phyloP scores from a whole-genome alignment of 805 yeast genomes.

The Candida koratica region DNA sequence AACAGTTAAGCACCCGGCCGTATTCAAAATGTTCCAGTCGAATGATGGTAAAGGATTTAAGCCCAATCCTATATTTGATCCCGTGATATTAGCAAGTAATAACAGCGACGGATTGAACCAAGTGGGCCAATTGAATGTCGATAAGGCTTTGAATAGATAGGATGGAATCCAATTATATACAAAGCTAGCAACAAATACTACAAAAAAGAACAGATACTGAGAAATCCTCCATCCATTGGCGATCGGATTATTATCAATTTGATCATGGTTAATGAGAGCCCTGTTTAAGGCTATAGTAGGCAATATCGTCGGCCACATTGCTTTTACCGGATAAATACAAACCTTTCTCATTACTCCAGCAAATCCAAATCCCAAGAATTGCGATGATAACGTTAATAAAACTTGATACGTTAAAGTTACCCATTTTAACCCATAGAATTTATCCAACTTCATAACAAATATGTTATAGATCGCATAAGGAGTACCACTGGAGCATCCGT shows the following conservation, averaged over 20 bases:
- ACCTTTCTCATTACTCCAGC: conserved; percentile 62
- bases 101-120: conserved; percentile 40
- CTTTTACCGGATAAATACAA: conserved; percentile 40
- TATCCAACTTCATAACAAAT: conserved; percentile 41
- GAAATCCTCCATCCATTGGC: conserved; percentile 39
- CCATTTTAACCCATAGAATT: conserved; percentile 42
- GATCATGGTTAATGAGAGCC: conserved; percentile 35
- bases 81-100: conserved; percentile 37
- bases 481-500: conserved; percentile 40
- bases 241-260: conserved; percentile 14
- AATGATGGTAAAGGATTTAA: conserved; percentile 41
- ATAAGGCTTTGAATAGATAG: conserved; percentile 35
- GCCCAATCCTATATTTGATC: conserved; percentile 37
- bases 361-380: conserved; percentile 62
- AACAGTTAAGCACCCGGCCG: conserved; percentile 37
- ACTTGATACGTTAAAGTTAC: conserved; percentile 51
- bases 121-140: conserved; percentile 44
- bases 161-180: conserved; percentile 43
- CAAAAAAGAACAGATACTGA: conserved; percentile 36
- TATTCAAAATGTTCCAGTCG: conserved; percentile 41
- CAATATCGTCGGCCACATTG: conserved; percentile 43
- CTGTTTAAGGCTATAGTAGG: conserved; percentile 42
- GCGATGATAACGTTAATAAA: conserved; percentile 50
- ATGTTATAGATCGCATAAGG: conserved; percentile 42
- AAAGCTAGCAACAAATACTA: conserved; percentile 32